Evolutionary conservation across 805 yeast genomes (phyloP).

Genomic region (Myxozyma vanderwaltii): DNA sequence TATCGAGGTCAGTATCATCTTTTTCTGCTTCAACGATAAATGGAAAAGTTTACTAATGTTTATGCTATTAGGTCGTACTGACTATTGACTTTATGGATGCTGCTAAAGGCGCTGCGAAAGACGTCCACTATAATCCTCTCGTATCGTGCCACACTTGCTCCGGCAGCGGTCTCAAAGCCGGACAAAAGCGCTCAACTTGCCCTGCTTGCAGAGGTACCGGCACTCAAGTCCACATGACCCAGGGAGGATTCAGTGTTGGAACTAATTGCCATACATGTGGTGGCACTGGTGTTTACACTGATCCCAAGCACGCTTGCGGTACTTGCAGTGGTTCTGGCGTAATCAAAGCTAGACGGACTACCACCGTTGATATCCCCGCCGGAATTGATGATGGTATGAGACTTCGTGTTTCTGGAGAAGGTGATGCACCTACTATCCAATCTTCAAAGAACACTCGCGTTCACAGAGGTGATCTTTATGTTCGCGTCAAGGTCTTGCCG

Average conservation of each 20-base stretch:
- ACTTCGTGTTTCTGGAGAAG: constrained; percentile 81
- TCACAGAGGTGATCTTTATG: constrained; percentile 82
- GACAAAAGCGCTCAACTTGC: constrained; percentile 77
- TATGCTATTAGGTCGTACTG: constrained; percentile 54
- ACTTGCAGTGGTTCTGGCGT: constrained; percentile 92
- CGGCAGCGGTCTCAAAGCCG: constrained; percentile 82
- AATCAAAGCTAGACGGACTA: constrained; percentile 62
- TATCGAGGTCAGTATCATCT: constrained; percentile 42
- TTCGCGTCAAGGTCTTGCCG: constrained; percentile 74
- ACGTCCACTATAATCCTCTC: constrained; percentile 69
- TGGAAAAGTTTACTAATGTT: neutral
- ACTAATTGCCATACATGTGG: constrained; percentile 85
- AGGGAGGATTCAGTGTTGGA: constrained; percentile 96
- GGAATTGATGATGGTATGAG: constrained; percentile 88
- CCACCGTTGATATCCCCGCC: constrained; percentile 81
- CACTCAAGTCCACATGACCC: constrained; percentile 75
- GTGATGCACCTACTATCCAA: constrained; percentile 71
- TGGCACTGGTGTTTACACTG: constrained; percentile 83
- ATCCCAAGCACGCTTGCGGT: constrained; percentile 67
- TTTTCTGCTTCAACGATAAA: neutral
- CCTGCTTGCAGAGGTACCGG: constrained; percentile 92
- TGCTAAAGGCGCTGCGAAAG: constrained; percentile 70
- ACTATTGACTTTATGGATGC: constrained; percentile 82
- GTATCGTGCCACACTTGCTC: constrained; percentile 78
- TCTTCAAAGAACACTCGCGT: constrained; percentile 64